Conservation (phyloP, 169 alveolate species). For the Babesia ovata region DNA sequence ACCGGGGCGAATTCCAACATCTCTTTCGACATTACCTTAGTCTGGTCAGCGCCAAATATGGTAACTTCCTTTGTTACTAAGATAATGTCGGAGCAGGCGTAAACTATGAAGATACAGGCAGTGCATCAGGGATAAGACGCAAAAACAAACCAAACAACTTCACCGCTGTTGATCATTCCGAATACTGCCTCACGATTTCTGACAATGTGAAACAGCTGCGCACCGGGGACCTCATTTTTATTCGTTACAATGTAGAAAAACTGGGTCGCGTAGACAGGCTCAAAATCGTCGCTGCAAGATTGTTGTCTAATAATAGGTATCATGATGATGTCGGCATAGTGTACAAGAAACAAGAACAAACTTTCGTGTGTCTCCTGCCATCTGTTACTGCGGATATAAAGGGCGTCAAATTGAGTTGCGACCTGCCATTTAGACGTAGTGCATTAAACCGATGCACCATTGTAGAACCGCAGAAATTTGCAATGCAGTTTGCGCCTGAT, state of each 20-base stretch:
- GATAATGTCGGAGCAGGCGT: background rate
- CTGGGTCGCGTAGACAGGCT: constrained; percentile 2
- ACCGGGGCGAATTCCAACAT: constrained; percentile 12
- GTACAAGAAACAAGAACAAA: constrained; percentile 7
- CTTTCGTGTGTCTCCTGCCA: constrained; percentile 36
- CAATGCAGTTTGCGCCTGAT: constrained; percentile 38
- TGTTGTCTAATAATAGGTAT: constrained; percentile 17
- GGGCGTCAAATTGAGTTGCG: background rate
- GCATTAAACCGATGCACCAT: background rate
- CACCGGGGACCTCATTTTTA: constrained; percentile 60
- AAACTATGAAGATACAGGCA: background rate
- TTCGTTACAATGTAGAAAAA: constrained; percentile 47
- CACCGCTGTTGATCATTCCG: background rate
- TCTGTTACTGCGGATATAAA: constrained; percentile 15
- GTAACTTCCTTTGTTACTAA: background rate
- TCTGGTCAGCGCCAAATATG: background rate
- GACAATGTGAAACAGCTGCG: constrained; percentile 19
- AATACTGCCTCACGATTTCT: background rate
- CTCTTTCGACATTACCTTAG: constrained; percentile 10
- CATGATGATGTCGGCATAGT: constrained; percentile 61
- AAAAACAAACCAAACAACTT: background rate
- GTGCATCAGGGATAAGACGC: background rate
- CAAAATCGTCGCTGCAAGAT: constrained; percentile 24
- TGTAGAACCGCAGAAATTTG: constrained; percentile 27
- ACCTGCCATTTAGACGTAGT: background rate